Evolutionary conservation across 768 basidiomycete genomes (phyloP).

Genomic region (Termitomyces sp.): DNA sequence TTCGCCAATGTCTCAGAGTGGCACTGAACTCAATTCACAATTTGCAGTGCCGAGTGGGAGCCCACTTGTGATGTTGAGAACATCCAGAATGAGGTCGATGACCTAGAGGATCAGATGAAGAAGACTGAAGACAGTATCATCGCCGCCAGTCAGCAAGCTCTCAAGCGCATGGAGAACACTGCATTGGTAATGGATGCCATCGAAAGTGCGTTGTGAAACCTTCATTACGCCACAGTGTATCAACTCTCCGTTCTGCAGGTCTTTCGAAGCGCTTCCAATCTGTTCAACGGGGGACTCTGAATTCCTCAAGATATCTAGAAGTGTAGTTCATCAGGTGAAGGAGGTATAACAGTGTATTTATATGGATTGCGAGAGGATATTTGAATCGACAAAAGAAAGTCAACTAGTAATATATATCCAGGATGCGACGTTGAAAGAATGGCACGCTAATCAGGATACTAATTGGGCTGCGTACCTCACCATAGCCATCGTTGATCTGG

Average conservation of each 20-base stretch:
- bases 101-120: background rate
- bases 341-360: too few species aligned
- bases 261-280: background rate
- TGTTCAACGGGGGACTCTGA: too few species aligned
- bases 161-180: background rate
- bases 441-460: too few species aligned
- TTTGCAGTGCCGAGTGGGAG: background rate
- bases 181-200: background rate
- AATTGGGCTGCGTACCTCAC: too few species aligned
- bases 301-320: too few species aligned
- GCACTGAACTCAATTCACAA: background rate
- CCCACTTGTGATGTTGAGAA: background rate
- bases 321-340: too few species aligned
- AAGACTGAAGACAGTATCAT: background rate
- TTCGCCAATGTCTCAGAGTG: background rate
- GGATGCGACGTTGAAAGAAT: too few species aligned
- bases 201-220: background rate
- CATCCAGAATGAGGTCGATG: background rate
- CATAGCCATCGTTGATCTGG: too few species aligned
- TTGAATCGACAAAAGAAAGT: too few species aligned
- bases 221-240: background rate
- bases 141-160: background rate
- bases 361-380: too few species aligned
- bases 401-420: too few species aligned
- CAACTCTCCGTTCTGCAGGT: background rate